phyloP scores from a whole-genome alignment of 371 early-diverging fungal species.

The Rhizopus microsporus region DNA sequence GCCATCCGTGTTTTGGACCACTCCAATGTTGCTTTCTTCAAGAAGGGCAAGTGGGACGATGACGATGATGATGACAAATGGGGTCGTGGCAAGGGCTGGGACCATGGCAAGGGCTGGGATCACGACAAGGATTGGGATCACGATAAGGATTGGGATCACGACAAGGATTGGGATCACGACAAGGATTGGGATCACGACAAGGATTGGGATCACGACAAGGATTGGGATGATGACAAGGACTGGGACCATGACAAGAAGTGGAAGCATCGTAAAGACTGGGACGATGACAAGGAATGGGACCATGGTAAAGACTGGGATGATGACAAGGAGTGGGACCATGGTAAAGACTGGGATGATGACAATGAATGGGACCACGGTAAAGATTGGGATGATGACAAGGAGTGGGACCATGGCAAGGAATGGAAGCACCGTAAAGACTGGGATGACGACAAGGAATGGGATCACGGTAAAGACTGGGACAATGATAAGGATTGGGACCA shows the following conservation, averaged over 20 bases:
- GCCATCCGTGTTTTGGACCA: slow-evolving; percentile 45
- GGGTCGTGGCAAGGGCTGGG: not conserved
- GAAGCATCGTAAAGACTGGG: too few relatives aligned
- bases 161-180: not conserved
- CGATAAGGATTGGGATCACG: not conserved
- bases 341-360: not conserved
- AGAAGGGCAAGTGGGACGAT: slow-evolving; percentile 13
- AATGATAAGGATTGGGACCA: not conserved
- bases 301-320: not conserved
- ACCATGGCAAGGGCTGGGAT: not conserved
- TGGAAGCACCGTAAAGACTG: not conserved
- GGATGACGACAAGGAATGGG: not conserved
- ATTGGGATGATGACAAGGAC: not conserved
- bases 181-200: not conserved
- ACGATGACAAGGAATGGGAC: not conserved
- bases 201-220: not conserved
- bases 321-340: not conserved
- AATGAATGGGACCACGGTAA: slow-evolving; percentile 1
- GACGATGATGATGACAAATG: not conserved
- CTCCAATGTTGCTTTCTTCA: slow-evolving; percentile 11
- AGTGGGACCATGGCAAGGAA: not conserved
- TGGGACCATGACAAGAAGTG: not conserved
- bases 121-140: slow-evolving; percentile 1
- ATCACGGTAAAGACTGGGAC: not conserved
- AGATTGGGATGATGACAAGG: not conserved